A percentile compares a stretch with the other conserved stretches of the same genome.
phyloP scores from a whole-genome alignment of 768 basidiomycete species.

The Gloeostereum incarnatum region DNA sequence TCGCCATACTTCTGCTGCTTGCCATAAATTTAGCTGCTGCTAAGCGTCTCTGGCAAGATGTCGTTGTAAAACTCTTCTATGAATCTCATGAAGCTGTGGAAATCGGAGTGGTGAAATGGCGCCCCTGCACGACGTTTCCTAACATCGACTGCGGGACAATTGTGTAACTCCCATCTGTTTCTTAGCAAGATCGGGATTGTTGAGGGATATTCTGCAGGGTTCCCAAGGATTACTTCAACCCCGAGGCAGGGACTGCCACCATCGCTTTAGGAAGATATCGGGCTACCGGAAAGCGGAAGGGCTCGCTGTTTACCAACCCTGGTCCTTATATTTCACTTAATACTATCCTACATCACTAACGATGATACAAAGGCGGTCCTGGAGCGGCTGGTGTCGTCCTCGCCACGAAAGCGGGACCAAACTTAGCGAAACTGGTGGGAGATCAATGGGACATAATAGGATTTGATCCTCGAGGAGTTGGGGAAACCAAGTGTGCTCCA shows the following conservation, averaged over 20 bases:
- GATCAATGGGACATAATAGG: conserved; percentile 18
- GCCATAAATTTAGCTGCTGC: too few species aligned
- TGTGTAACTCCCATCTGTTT: too few species aligned
- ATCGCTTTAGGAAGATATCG: conserved; percentile 11
- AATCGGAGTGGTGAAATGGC: too few species aligned
- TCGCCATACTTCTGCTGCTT: too few species aligned
- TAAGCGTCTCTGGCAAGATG: too few species aligned
- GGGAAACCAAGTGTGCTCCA: conserved; percentile 11
- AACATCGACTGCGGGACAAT: too few species aligned
- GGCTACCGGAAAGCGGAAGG: conserved; percentile 12
- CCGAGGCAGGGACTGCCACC: conserved; percentile 10
- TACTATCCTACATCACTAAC: neutral
- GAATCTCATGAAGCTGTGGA: too few species aligned
- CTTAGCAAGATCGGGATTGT: neutral
- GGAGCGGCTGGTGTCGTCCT: conserved; percentile 15
- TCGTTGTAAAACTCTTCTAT: too few species aligned
- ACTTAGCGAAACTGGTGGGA: conserved; percentile 13
- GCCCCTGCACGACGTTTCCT: too few species aligned
- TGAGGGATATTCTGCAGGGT: conserved; percentile 8
- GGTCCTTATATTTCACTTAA: conserved; percentile 4
- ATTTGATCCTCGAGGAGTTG: conserved; percentile 19
- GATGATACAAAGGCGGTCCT: conserved; percentile 12
- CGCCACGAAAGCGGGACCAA: neutral
- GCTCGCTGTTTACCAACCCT: conserved; percentile 14
- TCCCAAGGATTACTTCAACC: conserved; percentile 15